Conservation (phyloP, 1,139 yeast species). For the Hansenula lynferdii region DNA sequence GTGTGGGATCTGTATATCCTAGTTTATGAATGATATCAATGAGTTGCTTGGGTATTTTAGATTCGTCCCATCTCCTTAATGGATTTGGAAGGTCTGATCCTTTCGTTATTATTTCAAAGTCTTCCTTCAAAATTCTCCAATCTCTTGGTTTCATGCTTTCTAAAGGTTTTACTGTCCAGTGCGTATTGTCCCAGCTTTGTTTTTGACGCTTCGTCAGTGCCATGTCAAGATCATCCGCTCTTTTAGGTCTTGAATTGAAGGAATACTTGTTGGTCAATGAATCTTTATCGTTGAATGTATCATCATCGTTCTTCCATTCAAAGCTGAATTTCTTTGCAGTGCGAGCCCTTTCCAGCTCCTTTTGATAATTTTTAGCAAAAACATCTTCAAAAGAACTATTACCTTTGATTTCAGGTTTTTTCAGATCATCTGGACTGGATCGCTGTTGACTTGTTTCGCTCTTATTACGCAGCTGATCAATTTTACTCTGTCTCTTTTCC, state of each 20-base stretch:
- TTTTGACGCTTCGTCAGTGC: constrained; percentile 3
- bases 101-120: constrained; percentile 58
- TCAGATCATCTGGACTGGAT: not conserved
- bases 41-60: constrained; percentile 42
- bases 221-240: constrained; percentile 13
- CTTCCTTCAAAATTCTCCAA: constrained; percentile 87
- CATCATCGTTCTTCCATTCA: constrained; percentile 68
- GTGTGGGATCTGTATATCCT: constrained; percentile 66
- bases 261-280: constrained; percentile 34
- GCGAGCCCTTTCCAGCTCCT: constrained; percentile 5
- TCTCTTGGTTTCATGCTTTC: constrained; percentile 73
- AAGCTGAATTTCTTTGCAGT: constrained; percentile 47
- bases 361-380: constrained; percentile 11
- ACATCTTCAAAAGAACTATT: constrained; percentile 21
- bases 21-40: constrained; percentile 34
- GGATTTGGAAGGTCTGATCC: constrained; percentile 54
- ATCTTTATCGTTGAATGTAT: constrained; percentile 44
- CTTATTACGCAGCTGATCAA: constrained; percentile 14
- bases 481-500: constrained; percentile 5
- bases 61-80: constrained; percentile 68
- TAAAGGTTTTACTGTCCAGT: constrained; percentile 69
- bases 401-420: constrained; percentile 1
- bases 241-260: not conserved
- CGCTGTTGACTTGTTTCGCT: constrained; percentile 2
- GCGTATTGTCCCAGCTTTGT: constrained; percentile 30